A percentile compares a stretch with the other conserved stretches of the same genome.
Evolutionary conservation across 2,329 filamentous ascomycete species (phyloP).

Genomic region (Verticillium longisporum): DNA sequence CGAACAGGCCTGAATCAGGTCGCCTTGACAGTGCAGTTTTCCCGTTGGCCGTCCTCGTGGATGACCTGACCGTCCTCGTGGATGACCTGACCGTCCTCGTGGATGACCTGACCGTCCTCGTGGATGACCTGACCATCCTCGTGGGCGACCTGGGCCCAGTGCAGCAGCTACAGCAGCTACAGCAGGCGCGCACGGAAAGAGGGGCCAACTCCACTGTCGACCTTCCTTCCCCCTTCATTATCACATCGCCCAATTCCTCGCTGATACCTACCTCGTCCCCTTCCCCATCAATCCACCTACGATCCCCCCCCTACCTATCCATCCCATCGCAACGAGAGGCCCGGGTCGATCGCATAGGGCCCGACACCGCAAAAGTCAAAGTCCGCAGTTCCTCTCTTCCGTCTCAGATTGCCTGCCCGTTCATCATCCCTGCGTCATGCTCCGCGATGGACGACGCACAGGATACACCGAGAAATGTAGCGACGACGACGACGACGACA

Average conservation of each 20-base stretch:
- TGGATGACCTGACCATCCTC: too few species aligned
- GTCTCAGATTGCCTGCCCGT: not conserved
- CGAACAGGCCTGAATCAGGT: not conserved
- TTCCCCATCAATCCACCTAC: not conserved
- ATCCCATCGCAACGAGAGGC: not conserved
- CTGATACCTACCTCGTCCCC: not conserved
- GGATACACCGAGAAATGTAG: constrained; percentile 11
- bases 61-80: too few species aligned
- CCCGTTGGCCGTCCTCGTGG: too few species aligned
- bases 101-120: too few species aligned
- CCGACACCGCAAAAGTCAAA: not conserved
- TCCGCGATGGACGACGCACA: constrained; percentile 7
- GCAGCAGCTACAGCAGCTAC: too few species aligned
- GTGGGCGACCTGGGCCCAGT: too few species aligned
- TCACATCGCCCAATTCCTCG: not conserved
- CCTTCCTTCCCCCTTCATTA: not conserved
- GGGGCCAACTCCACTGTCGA: not conserved
- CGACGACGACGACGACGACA: not conserved
- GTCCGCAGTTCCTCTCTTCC: not conserved
- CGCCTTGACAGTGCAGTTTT: not conserved
- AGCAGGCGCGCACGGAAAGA: not conserved
- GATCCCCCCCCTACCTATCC: not conserved
- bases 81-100: too few species aligned
- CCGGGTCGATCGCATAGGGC: not conserved
- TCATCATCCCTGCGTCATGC: not conserved